Conservation (phyloP, 2,329 filamentous ascomycete genomes). For the Cladosporium sp. region DNA sequence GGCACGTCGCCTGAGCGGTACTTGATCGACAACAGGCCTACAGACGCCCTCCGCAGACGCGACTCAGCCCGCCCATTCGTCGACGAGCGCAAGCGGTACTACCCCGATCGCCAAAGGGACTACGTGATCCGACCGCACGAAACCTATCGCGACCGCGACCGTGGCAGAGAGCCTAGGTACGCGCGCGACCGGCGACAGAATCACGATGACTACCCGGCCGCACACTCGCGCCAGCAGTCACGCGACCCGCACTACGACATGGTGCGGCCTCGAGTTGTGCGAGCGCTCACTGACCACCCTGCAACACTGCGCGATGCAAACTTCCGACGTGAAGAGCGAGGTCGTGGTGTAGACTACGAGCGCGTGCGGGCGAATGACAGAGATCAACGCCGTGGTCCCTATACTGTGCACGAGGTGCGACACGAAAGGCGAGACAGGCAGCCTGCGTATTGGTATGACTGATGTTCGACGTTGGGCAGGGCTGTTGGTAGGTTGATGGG, state of each 20-base stretch:
- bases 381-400: not conserved
- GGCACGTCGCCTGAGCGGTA: not conserved
- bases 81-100: not conserved
- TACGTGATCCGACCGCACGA: not conserved
- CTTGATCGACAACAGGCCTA: not conserved
- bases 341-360: not conserved
- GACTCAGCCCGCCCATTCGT: not conserved
- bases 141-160: not conserved
- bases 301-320: not conserved
- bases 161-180: not conserved
- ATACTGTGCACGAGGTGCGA: not conserved
- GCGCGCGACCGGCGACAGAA: not conserved
- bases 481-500: not conserved
- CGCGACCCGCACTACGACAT: not conserved
- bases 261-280: not conserved
- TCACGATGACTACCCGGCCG: constrained; percentile 1
- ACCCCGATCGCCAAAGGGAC: not conserved
- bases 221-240: not conserved
- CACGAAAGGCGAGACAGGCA: not conserved
- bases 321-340: not conserved
- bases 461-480: not conserved
- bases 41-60: not conserved
- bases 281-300: not conserved
- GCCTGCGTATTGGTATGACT: not conserved
- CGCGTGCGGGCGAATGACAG: not conserved